Conservation (phyloP, 108 stramenopile genomes). For the Ochromonas danica region DNA sequence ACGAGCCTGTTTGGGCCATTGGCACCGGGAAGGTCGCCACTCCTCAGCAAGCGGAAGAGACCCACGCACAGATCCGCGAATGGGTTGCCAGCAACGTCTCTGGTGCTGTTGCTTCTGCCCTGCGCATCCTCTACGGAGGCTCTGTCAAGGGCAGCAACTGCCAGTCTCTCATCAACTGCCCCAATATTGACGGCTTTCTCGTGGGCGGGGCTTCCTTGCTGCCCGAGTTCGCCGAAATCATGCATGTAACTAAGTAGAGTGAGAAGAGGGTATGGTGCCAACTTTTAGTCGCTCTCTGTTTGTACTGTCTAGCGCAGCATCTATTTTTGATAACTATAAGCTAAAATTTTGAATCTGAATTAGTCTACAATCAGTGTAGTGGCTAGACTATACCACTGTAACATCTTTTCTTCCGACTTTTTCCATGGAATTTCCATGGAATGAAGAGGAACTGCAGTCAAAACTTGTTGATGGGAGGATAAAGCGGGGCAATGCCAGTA, state of each 20-base stretch:
- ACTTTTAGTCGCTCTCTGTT: no score
- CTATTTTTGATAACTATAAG: no score
- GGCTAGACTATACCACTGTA: no score
- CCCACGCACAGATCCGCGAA: slow-evolving; percentile 48
- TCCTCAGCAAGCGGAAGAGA: slow-evolving; percentile 90
- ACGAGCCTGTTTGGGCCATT: slow-evolving; percentile 98
- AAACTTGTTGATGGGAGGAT: no score
- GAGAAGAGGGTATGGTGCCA: no score
- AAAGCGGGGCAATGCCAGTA: slow-evolving; percentile 5
- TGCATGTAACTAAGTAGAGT: slow-evolving; percentile 3
- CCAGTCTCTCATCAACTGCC: neutral
- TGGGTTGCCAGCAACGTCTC: slow-evolving; percentile 62
- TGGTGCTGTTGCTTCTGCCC: slow-evolving; percentile 70
- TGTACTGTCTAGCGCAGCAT: no score
- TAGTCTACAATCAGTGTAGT: no score
- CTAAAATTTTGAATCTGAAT: no score
- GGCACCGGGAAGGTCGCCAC: slow-evolving; percentile 94
- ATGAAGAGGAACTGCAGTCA: no score
- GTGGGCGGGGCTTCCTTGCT: slow-evolving; percentile 31
- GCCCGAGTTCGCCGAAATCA: slow-evolving; percentile 33
- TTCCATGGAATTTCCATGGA: no score
- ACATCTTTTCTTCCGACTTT: no score
- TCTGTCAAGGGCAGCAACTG: slow-evolving; percentile 74
- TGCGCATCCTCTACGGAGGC: slow-evolving; percentile 94
- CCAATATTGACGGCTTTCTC: slow-evolving; percentile 35